A percentile compares a stretch with the other conserved stretches of the same genome.
Conservation (phyloP, 345 rosid genomes). For the Populus euphratica region DNA sequence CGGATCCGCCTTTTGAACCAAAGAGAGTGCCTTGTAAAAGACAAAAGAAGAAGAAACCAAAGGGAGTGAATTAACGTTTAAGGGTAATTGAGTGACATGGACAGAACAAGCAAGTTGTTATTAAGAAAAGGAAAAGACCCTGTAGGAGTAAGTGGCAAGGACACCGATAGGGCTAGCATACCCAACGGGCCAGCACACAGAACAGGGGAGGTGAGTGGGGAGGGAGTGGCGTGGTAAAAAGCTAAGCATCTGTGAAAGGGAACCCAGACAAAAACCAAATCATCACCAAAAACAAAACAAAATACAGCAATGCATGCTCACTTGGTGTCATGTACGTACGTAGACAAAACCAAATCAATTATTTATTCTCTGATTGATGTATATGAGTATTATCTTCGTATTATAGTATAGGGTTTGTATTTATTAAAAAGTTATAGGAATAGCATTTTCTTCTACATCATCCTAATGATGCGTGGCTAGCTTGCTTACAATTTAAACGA, state of each 20-base stretch:
- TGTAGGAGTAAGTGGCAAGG: slow-evolving; percentile 5
- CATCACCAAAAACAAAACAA: neutral
- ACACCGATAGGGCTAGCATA: neutral
- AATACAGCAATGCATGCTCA: neutral
- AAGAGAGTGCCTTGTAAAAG: neutral
- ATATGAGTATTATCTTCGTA: no score
- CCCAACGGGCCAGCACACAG: neutral
- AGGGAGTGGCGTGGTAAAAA: slow-evolving; percentile 18
- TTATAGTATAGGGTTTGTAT: no score
- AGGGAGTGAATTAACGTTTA: neutral
- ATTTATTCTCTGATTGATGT: no score
- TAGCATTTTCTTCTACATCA: no score
- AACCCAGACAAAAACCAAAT: neutral
- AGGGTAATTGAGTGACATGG: neutral
- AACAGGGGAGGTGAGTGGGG: slow-evolving; percentile 13
- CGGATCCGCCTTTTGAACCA: neutral
- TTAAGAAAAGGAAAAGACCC: neutral
- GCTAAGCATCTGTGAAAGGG: slow-evolving; percentile 18
- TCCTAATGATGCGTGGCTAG: no score
- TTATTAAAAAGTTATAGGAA: no score
- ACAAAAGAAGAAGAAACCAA: neutral
- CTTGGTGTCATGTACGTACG: neutral
- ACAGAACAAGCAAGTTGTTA: neutral
- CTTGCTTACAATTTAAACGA: no score
- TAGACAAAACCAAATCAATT: no score